A percentile compares a stretch with the other conserved stretches of the same genome.
phyloP scores from a whole-genome alignment of 2,329 filamentous ascomycete species.

The Colletotrichum trifolii region DNA sequence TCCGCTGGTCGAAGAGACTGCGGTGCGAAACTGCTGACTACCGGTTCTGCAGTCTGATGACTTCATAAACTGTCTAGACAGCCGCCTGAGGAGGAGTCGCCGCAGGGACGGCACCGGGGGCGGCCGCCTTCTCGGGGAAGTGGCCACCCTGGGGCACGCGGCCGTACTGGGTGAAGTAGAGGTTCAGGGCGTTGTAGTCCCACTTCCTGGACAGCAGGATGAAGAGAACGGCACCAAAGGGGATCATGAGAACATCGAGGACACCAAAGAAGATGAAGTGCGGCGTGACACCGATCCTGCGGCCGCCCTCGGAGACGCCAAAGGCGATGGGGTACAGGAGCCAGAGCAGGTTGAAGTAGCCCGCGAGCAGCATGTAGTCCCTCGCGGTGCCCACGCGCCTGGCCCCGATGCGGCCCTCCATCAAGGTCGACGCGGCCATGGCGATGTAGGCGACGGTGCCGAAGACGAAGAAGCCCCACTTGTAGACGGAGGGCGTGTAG shows the following conservation, averaged over 20 bases:
- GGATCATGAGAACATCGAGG: slow-evolving; percentile 61
- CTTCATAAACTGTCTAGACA: not conserved
- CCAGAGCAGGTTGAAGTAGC: slow-evolving; percentile 63
- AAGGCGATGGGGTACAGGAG: slow-evolving; percentile 66
- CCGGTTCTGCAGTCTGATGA: not conserved
- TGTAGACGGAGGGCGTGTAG: slow-evolving; percentile 61
- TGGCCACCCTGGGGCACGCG: slow-evolving; percentile 56
- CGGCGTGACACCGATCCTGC: slow-evolving; percentile 58
- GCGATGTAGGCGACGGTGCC: slow-evolving; percentile 59
- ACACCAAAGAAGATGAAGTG: slow-evolving; percentile 64
- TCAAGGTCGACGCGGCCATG: slow-evolving; percentile 57
- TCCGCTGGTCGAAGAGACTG: no score
- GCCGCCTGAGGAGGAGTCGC: slow-evolving; percentile 35
- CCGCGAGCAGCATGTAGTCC: slow-evolving; percentile 58
- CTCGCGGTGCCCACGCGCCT: slow-evolving; percentile 53
- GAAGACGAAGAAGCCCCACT: slow-evolving; percentile 68
- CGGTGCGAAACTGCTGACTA: no score
- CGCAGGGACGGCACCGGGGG: slow-evolving; percentile 39
- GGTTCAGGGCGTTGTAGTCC: slow-evolving; percentile 63
- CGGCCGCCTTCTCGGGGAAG: slow-evolving; percentile 58
- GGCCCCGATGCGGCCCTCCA: slow-evolving; percentile 51
- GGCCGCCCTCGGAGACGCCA: slow-evolving; percentile 63
- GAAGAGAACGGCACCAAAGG: slow-evolving; percentile 55
- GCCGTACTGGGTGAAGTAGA: slow-evolving; percentile 67
- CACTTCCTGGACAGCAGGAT: slow-evolving; percentile 58